phyloP scores from a whole-genome alignment of 1,139 yeast species.

The Taphrina flavorubra region DNA sequence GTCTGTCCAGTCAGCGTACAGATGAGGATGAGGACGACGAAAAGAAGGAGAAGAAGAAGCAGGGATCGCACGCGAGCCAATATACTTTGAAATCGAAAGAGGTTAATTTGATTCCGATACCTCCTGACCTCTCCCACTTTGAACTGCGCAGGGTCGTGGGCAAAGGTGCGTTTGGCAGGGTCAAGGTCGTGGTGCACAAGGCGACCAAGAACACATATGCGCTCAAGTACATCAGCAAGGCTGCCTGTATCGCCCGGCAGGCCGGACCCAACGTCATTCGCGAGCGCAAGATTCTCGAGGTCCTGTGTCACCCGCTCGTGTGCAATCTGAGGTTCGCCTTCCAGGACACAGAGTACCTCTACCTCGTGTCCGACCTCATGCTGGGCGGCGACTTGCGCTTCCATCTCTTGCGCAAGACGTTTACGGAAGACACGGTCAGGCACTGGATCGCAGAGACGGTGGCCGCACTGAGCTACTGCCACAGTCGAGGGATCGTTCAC shows the following conservation, averaged over 20 bases:
- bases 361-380: conserved; percentile 70
- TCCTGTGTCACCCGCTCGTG: conserved; percentile 73
- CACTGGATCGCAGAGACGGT: conserved; percentile 72
- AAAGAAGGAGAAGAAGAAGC: not conserved
- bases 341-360: conserved; percentile 68
- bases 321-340: conserved; percentile 82
- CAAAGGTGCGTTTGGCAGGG: conserved; percentile 45
- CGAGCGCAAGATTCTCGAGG: conserved; percentile 67
- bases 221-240: conserved; percentile 45
- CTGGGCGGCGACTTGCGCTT: conserved; percentile 90
- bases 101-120: not conserved
- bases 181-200: conserved; percentile 45
- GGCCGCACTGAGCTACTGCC: conserved; percentile 70
- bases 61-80: conserved; percentile 4
- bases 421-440: conserved; percentile 66
- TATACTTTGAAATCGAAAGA: not conserved
- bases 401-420: conserved; percentile 63
- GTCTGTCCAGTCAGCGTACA: conserved; percentile 13
- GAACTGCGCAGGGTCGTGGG: conserved; percentile 44
- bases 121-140: conserved; percentile 36
- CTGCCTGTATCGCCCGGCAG: conserved; percentile 43
- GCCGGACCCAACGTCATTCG: conserved; percentile 60
- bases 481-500: conserved; percentile 66
- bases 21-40: not conserved
- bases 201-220: conserved; percentile 42